Base-by-base conservation (phyloP, 225 moss, liverwort and hornwort species). In the Anthoceros angustus region DNA sequence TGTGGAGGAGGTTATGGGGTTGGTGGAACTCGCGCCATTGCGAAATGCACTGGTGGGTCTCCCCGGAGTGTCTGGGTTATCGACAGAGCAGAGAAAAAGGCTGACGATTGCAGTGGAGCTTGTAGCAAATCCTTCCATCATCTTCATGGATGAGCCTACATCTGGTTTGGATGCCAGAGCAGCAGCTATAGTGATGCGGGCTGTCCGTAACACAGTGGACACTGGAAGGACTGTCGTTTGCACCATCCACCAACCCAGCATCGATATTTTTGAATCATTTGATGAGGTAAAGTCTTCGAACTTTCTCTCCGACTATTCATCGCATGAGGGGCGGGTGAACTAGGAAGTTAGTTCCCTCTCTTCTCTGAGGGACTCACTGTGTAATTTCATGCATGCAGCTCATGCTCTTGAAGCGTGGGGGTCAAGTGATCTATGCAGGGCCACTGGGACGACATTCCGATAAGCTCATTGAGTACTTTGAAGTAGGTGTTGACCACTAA, bases 111-210 rank as follows among this genome's bases (percentile, higher is more conserved):
- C 80, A 24, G 80, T 80, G 8, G 80, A 80, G 42, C 74, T 80
- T 25, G 80, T 80, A 0, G 73, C 79, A 3, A 79, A 79, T 60
- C 79, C 79, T 10, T 79, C 79, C 10, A 79, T 79, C 26, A 73
- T 79, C 9, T 79, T 79, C 39, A 79, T 78, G 80, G 80, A 80
- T 42, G 76, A 80, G 69, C 80, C 80, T n/a, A 80, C 80, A 7
- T 76, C 76, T 5, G 80, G 80, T 18, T 43, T 80, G 62, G 80
- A 80, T 62, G 76, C 80, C 48, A 63, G 76, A 46, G 68, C 68
- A 23, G 68, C 80, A 20, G 74, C 80, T 0, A 74, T 76, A 18
- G 80, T 80, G 1, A 80, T 80, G 80, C 65, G 76, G 49, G 65
- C 80, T 3, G 74, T 80, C 15, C 70, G 80, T 42, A 80, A 76